Evolutionary conservation across 345 rosid genomes (phyloP).

Genomic region (rapeseed (Brassica napus)): DNA sequence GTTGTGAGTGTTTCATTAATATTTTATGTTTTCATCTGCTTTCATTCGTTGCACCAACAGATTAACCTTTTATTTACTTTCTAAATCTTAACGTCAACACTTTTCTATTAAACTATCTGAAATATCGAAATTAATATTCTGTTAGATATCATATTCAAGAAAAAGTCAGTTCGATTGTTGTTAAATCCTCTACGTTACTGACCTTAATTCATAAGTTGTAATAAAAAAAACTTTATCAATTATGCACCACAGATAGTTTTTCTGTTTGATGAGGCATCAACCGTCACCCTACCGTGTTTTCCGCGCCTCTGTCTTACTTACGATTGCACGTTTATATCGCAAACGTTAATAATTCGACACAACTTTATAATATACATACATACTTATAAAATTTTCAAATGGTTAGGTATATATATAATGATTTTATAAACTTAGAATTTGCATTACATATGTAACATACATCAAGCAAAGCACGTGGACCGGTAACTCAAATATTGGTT

Average conservation of each 20-base stretch:
- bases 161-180: background rate
- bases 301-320: background rate
- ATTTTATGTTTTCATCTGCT: background rate
- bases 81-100: background rate
- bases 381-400: background rate
- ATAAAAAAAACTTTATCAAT: background rate
- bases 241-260: background rate
- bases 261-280: background rate
- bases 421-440: background rate
- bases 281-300: background rate
- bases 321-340: background rate
- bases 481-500: background rate
- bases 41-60: background rate
- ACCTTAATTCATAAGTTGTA: background rate
- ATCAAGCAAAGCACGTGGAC: background rate
- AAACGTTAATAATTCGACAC: background rate
- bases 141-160: background rate
- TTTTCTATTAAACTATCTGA: background rate
- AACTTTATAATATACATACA: background rate
- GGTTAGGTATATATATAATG: background rate
- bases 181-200: background rate
- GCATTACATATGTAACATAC: background rate
- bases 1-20: background rate
- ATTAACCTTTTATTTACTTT: background rate
- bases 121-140: slow-evolving; percentile 5